Evolutionary conservation across 441 rosid species (phyloP), one percentile per base, ranked within the genome.

Genomic region (Brassica hybrid): DNA sequence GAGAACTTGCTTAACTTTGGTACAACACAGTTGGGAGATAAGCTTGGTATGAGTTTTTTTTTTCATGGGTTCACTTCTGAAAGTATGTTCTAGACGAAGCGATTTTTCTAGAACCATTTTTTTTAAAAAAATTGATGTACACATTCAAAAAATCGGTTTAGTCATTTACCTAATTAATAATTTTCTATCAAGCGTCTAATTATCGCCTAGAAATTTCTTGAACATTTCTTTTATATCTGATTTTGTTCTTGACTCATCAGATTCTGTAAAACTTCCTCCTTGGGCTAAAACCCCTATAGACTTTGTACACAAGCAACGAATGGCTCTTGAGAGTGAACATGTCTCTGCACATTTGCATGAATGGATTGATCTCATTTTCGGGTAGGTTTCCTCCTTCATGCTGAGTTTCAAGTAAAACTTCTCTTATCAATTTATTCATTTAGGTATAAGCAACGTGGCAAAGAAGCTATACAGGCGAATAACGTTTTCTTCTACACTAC

Each of bases 361-460:
- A 77, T 94, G 99, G 99, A 89, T 94, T 63, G 98, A 94, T 84
- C 99, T 94, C 79, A 83, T 94, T 70, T 94, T 93, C 77, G 99
- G 99, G 99, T 92, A 70, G 41, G 82, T 81, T 50, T 50, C 9
- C 18, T 50, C 56, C 18, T n/a, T 48, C 5, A 48, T 48, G 56
- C 56, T 50, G 9, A 50, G 56, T 50, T 41, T 56, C 66, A 50
- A 50, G 56, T 14, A 50, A 50, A 50, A 12, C 25, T 41, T 38
- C 2, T 48, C 25, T 23, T 7, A 25, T 80, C 65, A 73, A 72
- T 77, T 83, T 82, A 62, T 74, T 73, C 45, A 52, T 83, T 72
- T 81, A 94, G 98, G 84, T 88, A 83, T 73, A 94, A 91, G 85
- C 98, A 94, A 86, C 97, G 97, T 69, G 98, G 98, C 61, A 90